Evolutionary conservation across 2,329 filamentous ascomycete genomes (phyloP).

Genomic region (Fusarium ambrosium): DNA sequence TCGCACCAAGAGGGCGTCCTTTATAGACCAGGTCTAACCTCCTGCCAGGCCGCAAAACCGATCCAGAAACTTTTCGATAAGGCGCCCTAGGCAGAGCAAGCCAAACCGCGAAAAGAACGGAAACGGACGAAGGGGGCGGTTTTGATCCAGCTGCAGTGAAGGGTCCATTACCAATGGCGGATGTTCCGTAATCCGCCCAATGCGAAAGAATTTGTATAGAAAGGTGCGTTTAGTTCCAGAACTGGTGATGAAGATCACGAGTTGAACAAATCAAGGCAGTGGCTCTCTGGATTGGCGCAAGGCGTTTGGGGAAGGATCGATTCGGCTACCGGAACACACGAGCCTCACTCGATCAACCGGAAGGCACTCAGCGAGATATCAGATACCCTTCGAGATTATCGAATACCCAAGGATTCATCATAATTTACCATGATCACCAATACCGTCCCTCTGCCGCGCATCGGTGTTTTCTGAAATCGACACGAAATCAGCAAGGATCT

Average conservation of each 20-base stretch:
- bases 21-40: constrained; percentile 30
- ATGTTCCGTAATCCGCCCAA: neutral
- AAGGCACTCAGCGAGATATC: neutral
- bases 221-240: neutral
- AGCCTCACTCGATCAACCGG: neutral
- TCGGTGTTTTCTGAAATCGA: neutral
- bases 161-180: neutral
- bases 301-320: neutral
- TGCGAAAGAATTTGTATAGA: neutral
- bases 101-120: neutral
- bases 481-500: neutral
- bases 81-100: constrained; percentile 59
- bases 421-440: neutral
- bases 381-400: constrained; percentile 12
- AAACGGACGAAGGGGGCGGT: neutral
- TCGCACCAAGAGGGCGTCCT: neutral
- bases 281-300: neutral
- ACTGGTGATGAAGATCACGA: neutral
- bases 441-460: neutral
- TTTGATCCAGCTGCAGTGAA: neutral
- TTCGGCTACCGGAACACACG: neutral
- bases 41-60: constrained; percentile 80
- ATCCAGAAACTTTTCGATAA: constrained; percentile 83
- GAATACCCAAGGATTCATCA: constrained; percentile 3
- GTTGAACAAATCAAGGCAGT: neutral